These are phyloP conservation scores for Asterella californica DNA, from an alignment of 225 moss, liverwort and hornwort genomes.

Conservation along the genomic window DNA sequence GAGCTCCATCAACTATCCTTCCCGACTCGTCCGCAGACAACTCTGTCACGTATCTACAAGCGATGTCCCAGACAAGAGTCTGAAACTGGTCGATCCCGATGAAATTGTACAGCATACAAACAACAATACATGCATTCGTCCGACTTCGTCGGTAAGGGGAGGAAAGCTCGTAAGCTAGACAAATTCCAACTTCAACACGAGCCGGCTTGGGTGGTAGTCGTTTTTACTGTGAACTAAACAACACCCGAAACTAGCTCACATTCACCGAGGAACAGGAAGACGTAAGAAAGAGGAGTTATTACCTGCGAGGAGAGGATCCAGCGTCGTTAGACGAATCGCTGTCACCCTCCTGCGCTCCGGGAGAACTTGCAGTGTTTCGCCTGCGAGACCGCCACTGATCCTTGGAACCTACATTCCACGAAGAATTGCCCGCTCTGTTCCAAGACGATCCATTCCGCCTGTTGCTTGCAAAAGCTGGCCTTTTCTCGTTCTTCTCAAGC, in stretches of 20 bases:
- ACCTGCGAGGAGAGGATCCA: neutral
- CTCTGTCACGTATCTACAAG: neutral
- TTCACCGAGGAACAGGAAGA: neutral
- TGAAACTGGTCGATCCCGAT: no score
- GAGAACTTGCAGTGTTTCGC: neutral
- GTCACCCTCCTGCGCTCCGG: neutral
- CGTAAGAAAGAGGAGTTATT: neutral
- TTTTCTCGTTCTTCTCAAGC: constrained; percentile 6
- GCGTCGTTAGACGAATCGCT: neutral
- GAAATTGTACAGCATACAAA: no score
- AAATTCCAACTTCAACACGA: neutral
- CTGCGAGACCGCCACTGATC: constrained; percentile 22
- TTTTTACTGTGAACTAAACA: neutral
- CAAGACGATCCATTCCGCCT: constrained; percentile 37
- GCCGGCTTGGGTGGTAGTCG: neutral
- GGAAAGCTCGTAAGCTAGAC: neutral
- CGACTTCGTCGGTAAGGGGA: neutral
- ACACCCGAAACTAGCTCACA: neutral
- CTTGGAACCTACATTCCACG: constrained; percentile 31
- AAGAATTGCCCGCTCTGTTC: constrained; percentile 35
- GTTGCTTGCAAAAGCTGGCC: constrained; percentile 13
- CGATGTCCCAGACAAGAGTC: no score
- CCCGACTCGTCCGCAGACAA: neutral
- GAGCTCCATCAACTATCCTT: neutral
- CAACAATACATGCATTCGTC: no score